phyloP scores from a whole-genome alignment of 352 stramenopile species.

The Phytopythium ostracodes region DNA sequence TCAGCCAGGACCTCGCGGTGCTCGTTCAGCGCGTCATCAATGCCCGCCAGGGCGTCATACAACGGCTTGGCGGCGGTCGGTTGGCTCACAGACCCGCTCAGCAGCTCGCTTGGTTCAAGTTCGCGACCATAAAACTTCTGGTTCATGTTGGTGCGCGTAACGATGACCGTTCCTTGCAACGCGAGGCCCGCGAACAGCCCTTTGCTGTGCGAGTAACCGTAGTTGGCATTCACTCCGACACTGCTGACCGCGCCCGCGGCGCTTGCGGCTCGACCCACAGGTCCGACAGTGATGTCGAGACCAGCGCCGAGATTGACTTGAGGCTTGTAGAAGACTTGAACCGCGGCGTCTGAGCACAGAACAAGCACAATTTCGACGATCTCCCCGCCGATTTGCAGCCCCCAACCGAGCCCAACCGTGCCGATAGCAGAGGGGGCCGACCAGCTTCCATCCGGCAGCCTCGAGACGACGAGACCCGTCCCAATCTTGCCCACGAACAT shows the following conservation, averaged over 20 bases:
- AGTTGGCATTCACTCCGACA: slow-evolving; percentile 73
- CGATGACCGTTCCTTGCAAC: slow-evolving; percentile 87
- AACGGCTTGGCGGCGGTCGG: slow-evolving; percentile 43
- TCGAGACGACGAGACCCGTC: slow-evolving; percentile 77
- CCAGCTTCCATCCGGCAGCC: slow-evolving; percentile 70
- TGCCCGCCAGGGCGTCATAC: slow-evolving; percentile 50
- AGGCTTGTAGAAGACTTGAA: slow-evolving; percentile 80
- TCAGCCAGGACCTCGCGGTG: slow-evolving; percentile 28
- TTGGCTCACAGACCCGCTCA: slow-evolving; percentile 35
- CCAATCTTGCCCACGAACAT: slow-evolving; percentile 58
- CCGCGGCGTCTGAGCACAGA: slow-evolving; percentile 78
- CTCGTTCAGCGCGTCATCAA: slow-evolving; percentile 38
- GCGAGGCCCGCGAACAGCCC: slow-evolving; percentile 89
- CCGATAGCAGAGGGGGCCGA: slow-evolving; percentile 88
- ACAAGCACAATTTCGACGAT: slow-evolving; percentile 92
- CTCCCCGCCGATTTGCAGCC: slow-evolving; percentile 85
- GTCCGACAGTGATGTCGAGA: slow-evolving; percentile 81
- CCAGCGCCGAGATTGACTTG: slow-evolving; percentile 86
- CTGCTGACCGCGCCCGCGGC: slow-evolving; percentile 56
- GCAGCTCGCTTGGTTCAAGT: slow-evolving; percentile 34
- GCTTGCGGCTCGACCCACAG: slow-evolving; percentile 62
- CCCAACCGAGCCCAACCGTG: slow-evolving; percentile 67
- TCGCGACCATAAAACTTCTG: slow-evolving; percentile 91
- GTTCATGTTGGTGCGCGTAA: slow-evolving; percentile 80
- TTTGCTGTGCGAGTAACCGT: slow-evolving; percentile 89